Conservation (phyloP, 1,284 basidiomycete genomes). For the Cystobasidium sp. region DNA sequence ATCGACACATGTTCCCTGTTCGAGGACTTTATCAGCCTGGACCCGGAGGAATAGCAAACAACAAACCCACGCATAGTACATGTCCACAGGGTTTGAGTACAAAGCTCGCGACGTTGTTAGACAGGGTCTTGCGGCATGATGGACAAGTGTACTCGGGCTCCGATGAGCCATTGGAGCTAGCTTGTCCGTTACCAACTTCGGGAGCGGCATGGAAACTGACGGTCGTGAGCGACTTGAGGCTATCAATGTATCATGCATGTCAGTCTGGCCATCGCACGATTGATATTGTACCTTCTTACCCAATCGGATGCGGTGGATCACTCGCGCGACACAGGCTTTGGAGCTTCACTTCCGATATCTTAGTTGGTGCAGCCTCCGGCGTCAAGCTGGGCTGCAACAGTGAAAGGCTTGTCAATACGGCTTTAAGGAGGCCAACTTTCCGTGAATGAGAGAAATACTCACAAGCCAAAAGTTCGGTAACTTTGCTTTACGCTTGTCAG, state of each 20-base stretch:
- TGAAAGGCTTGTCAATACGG: background rate
- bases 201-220: slow-evolving; percentile 57
- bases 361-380: slow-evolving; percentile 68
- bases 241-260: slow-evolving; percentile 19
- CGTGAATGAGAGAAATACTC: slow-evolving; percentile 1
- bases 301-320: slow-evolving; percentile 70
- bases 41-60: background rate
- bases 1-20: slow-evolving; percentile 50
- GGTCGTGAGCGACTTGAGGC: slow-evolving; percentile 52
- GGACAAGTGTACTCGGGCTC: slow-evolving; percentile 74
- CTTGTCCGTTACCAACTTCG: slow-evolving; percentile 52
- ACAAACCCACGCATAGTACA: slow-evolving; percentile 47
- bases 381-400: slow-evolving; percentile 69
- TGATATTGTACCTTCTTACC: slow-evolving; percentile 62
- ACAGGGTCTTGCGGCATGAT: slow-evolving; percentile 81
- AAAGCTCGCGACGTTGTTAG: slow-evolving; percentile 73
- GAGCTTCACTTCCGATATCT: slow-evolving; percentile 77
- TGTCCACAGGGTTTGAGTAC: slow-evolving; percentile 51
- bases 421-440: background rate
- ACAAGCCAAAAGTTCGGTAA: slow-evolving; percentile 90
- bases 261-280: background rate
- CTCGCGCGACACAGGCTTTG: slow-evolving; percentile 84
- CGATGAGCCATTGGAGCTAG: slow-evolving; percentile 60
- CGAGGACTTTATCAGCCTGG: background rate
- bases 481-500: slow-evolving; percentile 78